These are phyloP conservation scores for Paraleonurus japonicus DNA, from an alignment of 257 asterid genomes.

Conservation along the genomic window DNA sequence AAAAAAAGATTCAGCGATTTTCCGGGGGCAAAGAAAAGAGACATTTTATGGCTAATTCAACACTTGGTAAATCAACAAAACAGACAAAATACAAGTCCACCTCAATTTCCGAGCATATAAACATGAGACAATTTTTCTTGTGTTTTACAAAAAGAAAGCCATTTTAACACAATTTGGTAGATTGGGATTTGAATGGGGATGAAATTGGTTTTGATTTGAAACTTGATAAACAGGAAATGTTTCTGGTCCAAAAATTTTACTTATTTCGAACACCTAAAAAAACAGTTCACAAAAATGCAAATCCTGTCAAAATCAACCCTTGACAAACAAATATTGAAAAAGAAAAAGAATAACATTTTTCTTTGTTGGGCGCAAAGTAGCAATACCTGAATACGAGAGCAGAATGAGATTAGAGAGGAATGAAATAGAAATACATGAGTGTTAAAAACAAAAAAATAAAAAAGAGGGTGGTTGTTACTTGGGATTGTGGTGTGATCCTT, in stretches of 20 bases:
- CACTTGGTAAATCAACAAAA: neutral
- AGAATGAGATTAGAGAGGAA: constrained; percentile 32
- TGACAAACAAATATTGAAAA: constrained; percentile 22
- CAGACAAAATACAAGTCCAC: neutral
- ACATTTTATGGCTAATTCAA: constrained; percentile 10
- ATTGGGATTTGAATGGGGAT: constrained; percentile 16
- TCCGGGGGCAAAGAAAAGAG: neutral
- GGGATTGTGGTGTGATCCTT: constrained; percentile 56
- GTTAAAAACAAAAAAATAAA: neutral
- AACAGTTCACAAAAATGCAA: constrained; percentile 15
- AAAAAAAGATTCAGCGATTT: constrained; percentile 8
- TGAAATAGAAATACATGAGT: neutral
- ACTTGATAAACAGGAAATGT: constrained; percentile 7
- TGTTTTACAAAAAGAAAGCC: neutral
- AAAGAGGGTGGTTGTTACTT: constrained; percentile 31
- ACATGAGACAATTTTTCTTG: neutral
- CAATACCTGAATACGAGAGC: constrained; percentile 37
- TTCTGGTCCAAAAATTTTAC: constrained; percentile 9
- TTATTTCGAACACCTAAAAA: constrained; percentile 7
- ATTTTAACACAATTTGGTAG: neutral
- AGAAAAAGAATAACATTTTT: neutral
- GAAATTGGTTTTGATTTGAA: neutral
- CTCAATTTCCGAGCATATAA: constrained; percentile 17
- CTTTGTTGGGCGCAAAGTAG: neutral
- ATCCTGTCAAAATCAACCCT: constrained; percentile 23